phyloP scores from a whole-genome alignment of 2,329 filamentous ascomycete species.

The Podosphaera xanthii region DNA sequence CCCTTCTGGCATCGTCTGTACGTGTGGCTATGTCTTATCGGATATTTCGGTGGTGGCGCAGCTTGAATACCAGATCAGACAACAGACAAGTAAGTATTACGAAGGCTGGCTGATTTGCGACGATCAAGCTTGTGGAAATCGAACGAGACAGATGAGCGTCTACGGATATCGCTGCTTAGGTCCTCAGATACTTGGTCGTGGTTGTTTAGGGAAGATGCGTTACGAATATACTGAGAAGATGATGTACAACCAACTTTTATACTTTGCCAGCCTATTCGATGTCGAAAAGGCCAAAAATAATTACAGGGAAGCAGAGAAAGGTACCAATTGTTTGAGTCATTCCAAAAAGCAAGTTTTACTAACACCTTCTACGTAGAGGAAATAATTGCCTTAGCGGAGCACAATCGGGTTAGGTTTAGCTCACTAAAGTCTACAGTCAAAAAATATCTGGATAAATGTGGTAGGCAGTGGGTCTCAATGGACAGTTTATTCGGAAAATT shows the following conservation, averaged over 20 bases:
- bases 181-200: constrained; percentile 59
- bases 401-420: constrained; percentile 59
- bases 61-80: constrained; percentile 62
- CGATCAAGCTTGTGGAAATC: constrained; percentile 64
- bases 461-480: constrained; percentile 85
- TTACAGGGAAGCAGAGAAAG: constrained; percentile 25
- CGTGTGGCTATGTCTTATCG: constrained; percentile 41
- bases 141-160: constrained; percentile 79
- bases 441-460: constrained; percentile 70
- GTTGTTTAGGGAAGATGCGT: constrained; percentile 68
- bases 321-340: constrained; percentile 9
- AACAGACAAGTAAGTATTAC: constrained; percentile 66
- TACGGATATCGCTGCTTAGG: constrained; percentile 81
- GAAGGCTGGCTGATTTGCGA: constrained; percentile 81
- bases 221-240: constrained; percentile 77
- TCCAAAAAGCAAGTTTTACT: constrained; percentile 6
- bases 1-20: constrained; percentile 53
- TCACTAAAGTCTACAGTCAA: constrained; percentile 60
- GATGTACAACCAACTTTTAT: constrained; percentile 86
- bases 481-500: constrained; percentile 58
- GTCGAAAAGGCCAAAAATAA: constrained; percentile 52
- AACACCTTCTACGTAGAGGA: constrained; percentile 14
- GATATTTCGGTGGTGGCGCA: constrained; percentile 64
- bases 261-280: constrained; percentile 68
- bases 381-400: constrained; percentile 49